Evolutionary conservation across 257 asterid species (phyloP).

Genomic region (Jacaranda mimosifolia): DNA sequence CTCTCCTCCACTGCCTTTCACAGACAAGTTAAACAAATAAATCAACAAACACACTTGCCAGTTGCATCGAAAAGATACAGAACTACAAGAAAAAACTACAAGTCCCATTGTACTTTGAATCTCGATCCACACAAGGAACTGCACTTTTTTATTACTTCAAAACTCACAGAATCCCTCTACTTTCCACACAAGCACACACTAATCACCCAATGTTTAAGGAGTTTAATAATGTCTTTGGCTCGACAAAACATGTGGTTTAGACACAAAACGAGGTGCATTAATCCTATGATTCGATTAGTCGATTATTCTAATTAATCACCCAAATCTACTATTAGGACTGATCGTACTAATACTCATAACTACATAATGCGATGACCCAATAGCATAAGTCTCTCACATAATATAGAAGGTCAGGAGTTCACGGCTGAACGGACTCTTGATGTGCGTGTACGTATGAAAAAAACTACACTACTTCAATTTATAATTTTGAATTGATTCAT

Average conservation of each 20-base stretch:
- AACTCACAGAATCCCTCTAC: constrained; percentile 29
- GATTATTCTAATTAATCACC: constrained; percentile 11
- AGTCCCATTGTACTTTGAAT: constrained; percentile 48
- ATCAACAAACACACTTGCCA: neutral
- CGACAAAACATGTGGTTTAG: constrained; percentile 30
- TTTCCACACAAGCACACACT: constrained; percentile 35
- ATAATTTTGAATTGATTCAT: too few species aligned
- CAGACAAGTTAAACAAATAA: neutral
- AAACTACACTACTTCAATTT: too few species aligned
- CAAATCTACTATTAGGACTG: neutral
- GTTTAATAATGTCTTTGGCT: constrained; percentile 30
- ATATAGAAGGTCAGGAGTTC: too few species aligned
- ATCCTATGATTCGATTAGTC: constrained; percentile 9
- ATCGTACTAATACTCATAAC: too few species aligned
- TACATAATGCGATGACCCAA: too few species aligned
- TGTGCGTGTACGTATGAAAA: too few species aligned
- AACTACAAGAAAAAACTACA: constrained; percentile 20
- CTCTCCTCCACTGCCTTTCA: too few species aligned
- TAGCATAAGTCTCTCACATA: too few species aligned
- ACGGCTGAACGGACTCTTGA: too few species aligned
- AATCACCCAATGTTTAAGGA: constrained; percentile 43
- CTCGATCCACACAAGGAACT: constrained; percentile 53
- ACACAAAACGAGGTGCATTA: constrained; percentile 41
- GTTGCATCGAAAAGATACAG: constrained; percentile 24
- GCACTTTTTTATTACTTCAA: constrained; percentile 37